phyloP scores from a whole-genome alignment of 768 basidiomycete genomes.

The Mycena albidolilacea region DNA sequence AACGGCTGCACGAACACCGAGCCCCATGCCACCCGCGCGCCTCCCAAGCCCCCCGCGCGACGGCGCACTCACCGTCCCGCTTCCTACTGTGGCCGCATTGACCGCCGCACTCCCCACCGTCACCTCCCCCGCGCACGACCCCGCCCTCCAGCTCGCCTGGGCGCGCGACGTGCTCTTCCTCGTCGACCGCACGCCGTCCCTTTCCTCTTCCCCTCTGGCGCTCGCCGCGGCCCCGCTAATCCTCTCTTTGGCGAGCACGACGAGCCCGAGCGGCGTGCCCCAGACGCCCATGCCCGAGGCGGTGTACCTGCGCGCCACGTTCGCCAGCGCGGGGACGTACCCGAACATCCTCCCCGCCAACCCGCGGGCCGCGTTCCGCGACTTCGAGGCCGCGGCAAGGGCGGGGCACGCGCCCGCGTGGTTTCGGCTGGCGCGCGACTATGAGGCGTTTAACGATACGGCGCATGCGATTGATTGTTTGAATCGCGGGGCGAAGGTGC shows the following conservation, averaged over 20 bases:
- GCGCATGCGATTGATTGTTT: conserved; percentile 5
- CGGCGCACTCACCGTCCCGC: conserved; percentile 74
- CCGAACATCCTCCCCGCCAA: conserved; percentile 76
- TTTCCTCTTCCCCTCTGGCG: conserved; percentile 58
- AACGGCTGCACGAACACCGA: conserved; percentile 41
- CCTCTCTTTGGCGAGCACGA: conserved; percentile 62
- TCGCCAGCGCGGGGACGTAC: conserved; percentile 81
- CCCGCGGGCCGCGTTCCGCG: conserved; percentile 87
- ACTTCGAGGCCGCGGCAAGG: conserved; percentile 88
- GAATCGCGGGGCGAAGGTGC: neutral
- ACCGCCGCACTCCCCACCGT: conserved; percentile 64
- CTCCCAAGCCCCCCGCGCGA: conserved; percentile 43
- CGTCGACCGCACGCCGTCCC: conserved; percentile 70
- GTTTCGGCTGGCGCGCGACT: conserved; percentile 93
- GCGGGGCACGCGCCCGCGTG: conserved; percentile 86
- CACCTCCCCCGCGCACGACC: conserved; percentile 68
- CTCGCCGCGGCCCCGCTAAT: conserved; percentile 77
- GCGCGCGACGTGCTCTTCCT: conserved; percentile 86
- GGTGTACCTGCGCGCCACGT: conserved; percentile 79
- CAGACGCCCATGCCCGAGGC: conserved; percentile 73
- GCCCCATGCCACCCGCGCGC: conserved; percentile 41
- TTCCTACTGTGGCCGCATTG: conserved; percentile 77
- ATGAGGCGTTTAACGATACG: conserved; percentile 68
- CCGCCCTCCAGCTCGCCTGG: conserved; percentile 80
- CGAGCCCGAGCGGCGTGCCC: neutral